phyloP scores from a whole-genome alignment of 139 green algal genomes.

The Coelastrella sp. region DNA sequence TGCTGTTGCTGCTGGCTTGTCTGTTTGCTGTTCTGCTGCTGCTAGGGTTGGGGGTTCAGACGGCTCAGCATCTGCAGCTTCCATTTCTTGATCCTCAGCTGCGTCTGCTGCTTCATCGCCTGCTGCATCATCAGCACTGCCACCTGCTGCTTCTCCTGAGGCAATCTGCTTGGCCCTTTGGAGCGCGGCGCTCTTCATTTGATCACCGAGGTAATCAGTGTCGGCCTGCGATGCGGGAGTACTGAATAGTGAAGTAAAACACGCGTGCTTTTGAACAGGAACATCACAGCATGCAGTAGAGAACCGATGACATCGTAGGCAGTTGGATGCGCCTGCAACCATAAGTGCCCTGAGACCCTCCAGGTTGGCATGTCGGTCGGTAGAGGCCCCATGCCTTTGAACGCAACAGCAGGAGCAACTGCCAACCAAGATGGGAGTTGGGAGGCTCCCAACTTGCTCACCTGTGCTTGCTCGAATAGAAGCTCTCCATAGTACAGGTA shows the following conservation, averaged over 20 bases:
- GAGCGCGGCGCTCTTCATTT: conserved; percentile 42
- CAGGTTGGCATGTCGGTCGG: too few species aligned
- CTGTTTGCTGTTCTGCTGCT: conserved; percentile 1
- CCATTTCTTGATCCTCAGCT: not conserved
- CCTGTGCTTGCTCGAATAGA: conserved; percentile 58
- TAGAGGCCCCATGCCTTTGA: too few species aligned
- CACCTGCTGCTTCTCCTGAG: not conserved
- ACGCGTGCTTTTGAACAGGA: too few species aligned
- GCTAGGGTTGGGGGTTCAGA: not conserved
- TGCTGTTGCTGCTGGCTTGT: not conserved
- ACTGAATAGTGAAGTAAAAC: too few species aligned
- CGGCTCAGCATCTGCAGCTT: not conserved
- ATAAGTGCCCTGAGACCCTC: too few species aligned
- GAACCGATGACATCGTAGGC: too few species aligned
- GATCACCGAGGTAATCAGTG: conserved; percentile 32
- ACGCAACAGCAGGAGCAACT: not conserved
- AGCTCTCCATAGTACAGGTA: conserved; percentile 67
- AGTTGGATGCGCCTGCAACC: too few species aligned
- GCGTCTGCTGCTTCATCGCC: not conserved
- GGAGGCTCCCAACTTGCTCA: conserved; percentile 7
- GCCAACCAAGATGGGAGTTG: too few species aligned
- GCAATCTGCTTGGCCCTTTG: conserved; percentile 3
- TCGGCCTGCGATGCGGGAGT: not conserved
- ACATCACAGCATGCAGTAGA: too few species aligned
- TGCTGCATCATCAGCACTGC: not conserved